Conservation (phyloP, 2,329 filamentous ascomycete genomes). For the Colletotrichum acutatum region DNA sequence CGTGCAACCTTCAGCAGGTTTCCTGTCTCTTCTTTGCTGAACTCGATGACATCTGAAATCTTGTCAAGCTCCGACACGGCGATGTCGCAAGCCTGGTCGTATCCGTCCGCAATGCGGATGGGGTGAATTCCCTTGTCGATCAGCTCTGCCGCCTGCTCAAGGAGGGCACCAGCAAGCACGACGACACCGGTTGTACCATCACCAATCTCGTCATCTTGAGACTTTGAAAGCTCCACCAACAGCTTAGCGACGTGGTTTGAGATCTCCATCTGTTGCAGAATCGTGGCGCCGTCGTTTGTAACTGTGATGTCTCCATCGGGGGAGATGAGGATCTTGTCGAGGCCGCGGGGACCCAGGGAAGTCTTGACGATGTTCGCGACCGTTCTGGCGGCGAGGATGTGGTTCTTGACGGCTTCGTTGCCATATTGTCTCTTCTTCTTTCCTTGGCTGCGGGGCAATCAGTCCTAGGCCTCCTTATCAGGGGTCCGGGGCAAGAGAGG, state of each 20-base stretch:
- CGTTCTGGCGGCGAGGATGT: constrained; percentile 95
- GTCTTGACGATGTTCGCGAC: constrained; percentile 98
- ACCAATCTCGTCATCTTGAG: constrained; percentile 98
- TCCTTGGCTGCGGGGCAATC: constrained; percentile 75
- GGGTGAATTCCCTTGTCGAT: constrained; percentile 99
- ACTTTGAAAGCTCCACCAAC: constrained; percentile 96
- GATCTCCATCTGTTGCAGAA: constrained; percentile 98
- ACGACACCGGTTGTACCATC: constrained; percentile 98
- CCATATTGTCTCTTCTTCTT: constrained; percentile 98
- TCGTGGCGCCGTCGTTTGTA: constrained; percentile 98
- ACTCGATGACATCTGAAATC: constrained; percentile 92
- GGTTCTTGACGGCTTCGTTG: constrained; percentile 96
- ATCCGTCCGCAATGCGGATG: constrained; percentile 97
- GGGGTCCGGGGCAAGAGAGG: constrained; percentile 12
- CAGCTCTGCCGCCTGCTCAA: constrained; percentile 96
- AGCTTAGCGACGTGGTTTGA: constrained; percentile 98
- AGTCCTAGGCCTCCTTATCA: constrained; percentile 25
- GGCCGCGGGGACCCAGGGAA: constrained; percentile 91
- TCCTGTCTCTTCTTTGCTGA: constrained; percentile 80
- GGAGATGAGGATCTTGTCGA: constrained; percentile 99
- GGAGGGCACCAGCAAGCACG: constrained; percentile 90
- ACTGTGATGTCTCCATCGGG: constrained; percentile 99
- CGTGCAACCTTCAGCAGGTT: constrained; percentile 96
- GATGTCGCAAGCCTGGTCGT: constrained; percentile 97
- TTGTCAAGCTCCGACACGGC: constrained; percentile 91